Percentiles rank a stretch among this genome's conserved stretches.
These are phyloP conservation scores for Thalassiosira oceanica DNA, from an alignment of 352 stramenopile species.

Conservation along the genomic window DNA sequence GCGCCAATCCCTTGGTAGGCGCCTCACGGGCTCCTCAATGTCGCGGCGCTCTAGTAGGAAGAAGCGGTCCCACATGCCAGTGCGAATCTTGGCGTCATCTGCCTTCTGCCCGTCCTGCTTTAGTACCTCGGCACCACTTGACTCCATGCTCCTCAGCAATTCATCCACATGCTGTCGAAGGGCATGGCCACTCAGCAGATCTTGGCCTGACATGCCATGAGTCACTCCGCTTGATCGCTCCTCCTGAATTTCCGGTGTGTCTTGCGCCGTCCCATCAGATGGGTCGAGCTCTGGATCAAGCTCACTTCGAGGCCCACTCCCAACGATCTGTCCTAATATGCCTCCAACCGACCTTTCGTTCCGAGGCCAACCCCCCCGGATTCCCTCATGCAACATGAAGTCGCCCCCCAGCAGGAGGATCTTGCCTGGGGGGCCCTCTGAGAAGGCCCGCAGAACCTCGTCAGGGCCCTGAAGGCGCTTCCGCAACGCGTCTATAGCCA, in stretches of 20 bases:
- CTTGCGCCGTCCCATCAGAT: not conserved
- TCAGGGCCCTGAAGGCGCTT: not conserved
- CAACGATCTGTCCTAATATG: not conserved
- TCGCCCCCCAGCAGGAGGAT: conserved; percentile 3
- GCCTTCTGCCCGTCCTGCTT: conserved; percentile 9
- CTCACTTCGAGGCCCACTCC: not conserved
- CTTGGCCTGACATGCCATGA: no score
- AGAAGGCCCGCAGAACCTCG: not conserved
- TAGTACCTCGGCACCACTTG: not conserved
- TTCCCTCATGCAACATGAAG: not conserved
- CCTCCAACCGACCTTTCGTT: not conserved
- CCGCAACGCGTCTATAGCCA: not conserved
- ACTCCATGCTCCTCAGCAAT: not conserved
- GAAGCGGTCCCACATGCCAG: conserved; percentile 2
- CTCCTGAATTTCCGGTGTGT: no score
- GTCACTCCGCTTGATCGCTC: no score
- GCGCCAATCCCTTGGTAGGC: no score
- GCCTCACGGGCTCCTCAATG: no score
- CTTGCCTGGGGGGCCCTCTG: not conserved
- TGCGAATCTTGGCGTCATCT: conserved; percentile 2
- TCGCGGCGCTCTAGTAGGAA: no score
- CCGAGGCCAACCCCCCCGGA: not conserved
- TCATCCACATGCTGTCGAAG: not conserved
- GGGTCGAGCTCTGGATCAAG: not conserved
- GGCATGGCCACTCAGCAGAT: no score